Evolutionary conservation across 192 early-diverging fungal genomes (phyloP), one percentile per base, ranked within the genome.

Genomic region (Coemansia sp.): DNA sequence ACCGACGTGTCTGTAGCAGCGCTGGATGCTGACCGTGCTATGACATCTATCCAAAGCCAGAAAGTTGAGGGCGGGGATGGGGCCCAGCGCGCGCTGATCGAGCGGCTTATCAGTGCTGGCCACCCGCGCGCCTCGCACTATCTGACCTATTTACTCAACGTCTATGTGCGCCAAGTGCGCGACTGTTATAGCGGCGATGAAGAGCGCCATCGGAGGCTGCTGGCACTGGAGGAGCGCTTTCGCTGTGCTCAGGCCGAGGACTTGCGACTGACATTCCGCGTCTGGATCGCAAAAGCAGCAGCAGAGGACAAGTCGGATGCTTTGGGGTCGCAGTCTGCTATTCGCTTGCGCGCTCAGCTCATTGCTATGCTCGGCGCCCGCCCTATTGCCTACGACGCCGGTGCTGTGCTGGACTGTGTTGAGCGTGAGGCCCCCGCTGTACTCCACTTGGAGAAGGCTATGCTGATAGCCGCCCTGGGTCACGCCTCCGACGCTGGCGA

Each of bases 111-210:
- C 13, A 15, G 38, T 0, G 74, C 74, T 3, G 24, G 34, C 15
- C 82, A 84, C 36, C 31, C 65, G 12, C 69, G 73, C 15, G 82
- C 82, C 12, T 69, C 68, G 9, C 77, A 77, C 66, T 79, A 79
- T 40, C 76, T 74, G 77, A 84, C 82, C 5, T 70, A 79, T 41
- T 65, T 84, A 68, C 60, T 77, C 22, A 72, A 60, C 1, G 77
- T 63, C 22, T 79, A 84, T 22, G 82, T 84, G 69, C 81, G 81
- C 31, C 73, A 84, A 40, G 33, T 84, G 18, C 63, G 70, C 34
- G 80, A 78, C 38, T 59, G 62, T 29, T 72, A 72, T 20, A 38
- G 42, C 34, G 52, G 29, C 42, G 57, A 66, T 24, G 10, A 22
- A 24, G 51, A 38, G 16, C n/a, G n/a, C 1, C 40, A 24, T 15